Percentiles rank a stretch among this genome's conserved stretches.
Conservation (phyloP, 176 grass and related monocot genomes). For the Coix lacrymajobi region DNA sequence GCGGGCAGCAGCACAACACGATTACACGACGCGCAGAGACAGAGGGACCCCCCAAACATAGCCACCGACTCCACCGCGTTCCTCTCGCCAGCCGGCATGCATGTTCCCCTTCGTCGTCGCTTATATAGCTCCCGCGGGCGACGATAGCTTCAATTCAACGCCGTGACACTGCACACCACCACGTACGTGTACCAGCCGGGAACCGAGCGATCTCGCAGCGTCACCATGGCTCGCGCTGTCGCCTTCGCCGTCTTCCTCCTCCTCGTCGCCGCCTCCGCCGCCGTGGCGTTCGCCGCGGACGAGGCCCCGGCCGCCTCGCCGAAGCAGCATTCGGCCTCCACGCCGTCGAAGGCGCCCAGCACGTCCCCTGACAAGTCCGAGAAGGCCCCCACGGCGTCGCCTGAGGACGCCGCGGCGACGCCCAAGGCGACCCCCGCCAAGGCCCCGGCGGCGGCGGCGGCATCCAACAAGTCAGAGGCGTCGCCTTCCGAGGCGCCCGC, state of each 20-base stretch:
- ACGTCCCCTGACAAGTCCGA: neutral
- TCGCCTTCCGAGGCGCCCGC: slow-evolving; percentile 18
- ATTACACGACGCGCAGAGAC: neutral
- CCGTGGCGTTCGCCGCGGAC: slow-evolving; percentile 3
- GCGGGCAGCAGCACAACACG: neutral
- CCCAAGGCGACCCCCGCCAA: slow-evolving; percentile 22
- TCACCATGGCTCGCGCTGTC: slow-evolving; percentile 34
- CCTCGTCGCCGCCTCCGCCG: neutral
- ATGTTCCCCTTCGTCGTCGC: neutral
- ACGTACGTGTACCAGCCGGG: no score
- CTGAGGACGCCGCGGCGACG: neutral
- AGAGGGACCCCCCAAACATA: slow-evolving; percentile 29
- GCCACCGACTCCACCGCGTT: slow-evolving; percentile 37
- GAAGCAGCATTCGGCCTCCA: slow-evolving; percentile 19
- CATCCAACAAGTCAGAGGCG: neutral
- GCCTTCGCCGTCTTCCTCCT: slow-evolving; percentile 24
- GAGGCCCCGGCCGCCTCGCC: slow-evolving; percentile 36
- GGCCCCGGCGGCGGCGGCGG: slow-evolving; percentile 12
- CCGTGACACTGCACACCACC: neutral
- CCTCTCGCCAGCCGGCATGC: slow-evolving; percentile 23
- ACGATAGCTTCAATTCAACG: neutral
- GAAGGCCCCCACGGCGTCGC: slow-evolving; percentile 22
- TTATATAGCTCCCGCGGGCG: slow-evolving; percentile 23
- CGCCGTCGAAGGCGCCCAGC: slow-evolving; percentile 31
- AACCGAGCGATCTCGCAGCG: neutral